Base-by-base conservation (phyloP, 208 protist genomes). In the Leishmania aethiopica region DNA sequence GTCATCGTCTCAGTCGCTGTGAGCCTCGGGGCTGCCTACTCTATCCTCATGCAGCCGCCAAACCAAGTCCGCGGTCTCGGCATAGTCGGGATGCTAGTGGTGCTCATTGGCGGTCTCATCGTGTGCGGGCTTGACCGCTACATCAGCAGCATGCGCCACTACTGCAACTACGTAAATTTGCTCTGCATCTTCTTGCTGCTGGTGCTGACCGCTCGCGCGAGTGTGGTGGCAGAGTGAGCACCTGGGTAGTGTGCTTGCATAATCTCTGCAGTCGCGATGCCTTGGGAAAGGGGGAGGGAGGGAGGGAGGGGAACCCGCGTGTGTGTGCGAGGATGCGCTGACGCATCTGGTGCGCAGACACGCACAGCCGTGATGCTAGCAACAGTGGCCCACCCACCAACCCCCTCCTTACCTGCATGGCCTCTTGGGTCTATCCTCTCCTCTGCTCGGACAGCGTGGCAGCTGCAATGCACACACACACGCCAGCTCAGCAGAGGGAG, bases 11-110 rank as follows among this genome's bases (percentile, higher is more conserved):
- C 87, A 1, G 75, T 91, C 25, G 53, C 80, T 32, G 13, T 89
- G 49, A 81, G 77, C 79, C 78, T 90, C 5, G 35, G 89, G 0
- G 72, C 84, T 5, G 78, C 59, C 42, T 69, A 76, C 75, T 82
- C 75, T 28, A 78, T 90, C 76, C 49, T 84, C 62, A 69, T 85
- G 74, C 90, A 91, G 77, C 57, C 78, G 28, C 64, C 88, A 32
- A 95, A 91, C 76, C 76, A 90, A 64, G 83, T 92, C 17, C 93
- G 91, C 22, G 90, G 88, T 37, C 55, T 86, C 55, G 89, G 88
- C 11, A 80, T 86, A 8, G 60, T 60, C 2, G 40, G 76, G 0
- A 81, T 95, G 51, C 45, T 95, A 45, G 13, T 86, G 1, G 75
- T 90, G 25, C 60, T 94, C 49, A 74, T 85, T 22, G 84, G 80